Percentiles rank a stretch among this genome's conserved stretches.
Conservation (phyloP, 257 asterid genomes). For the Euphrasia confusa region DNA sequence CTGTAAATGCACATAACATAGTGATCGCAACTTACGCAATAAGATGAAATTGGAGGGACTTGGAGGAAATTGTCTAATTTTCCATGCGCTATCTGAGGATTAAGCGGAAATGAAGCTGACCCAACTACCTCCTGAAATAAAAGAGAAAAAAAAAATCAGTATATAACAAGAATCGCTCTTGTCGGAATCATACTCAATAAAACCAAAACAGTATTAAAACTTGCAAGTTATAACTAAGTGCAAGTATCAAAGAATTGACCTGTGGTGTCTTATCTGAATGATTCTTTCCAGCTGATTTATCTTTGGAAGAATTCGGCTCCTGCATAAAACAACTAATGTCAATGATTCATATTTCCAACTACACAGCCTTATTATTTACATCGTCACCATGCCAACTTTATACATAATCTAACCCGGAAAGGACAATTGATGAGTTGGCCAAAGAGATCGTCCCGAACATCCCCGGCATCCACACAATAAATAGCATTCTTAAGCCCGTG, state of each 20-base stretch:
- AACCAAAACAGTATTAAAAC: background rate
- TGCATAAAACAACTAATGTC: conserved; percentile 31
- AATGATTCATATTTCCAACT: background rate
- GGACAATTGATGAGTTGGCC: conserved; percentile 78
- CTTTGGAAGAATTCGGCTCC: conserved; percentile 73
- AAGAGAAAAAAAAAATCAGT: conserved; percentile 12
- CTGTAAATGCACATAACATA: conserved; percentile 14
- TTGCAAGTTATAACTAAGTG: conserved; percentile 16
- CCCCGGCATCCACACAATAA: conserved; percentile 50
- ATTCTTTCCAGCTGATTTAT: conserved; percentile 50
- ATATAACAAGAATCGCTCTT: background rate
- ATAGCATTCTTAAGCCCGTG: conserved; percentile 80
- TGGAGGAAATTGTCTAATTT: conserved; percentile 74
- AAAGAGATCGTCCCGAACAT: conserved; percentile 71
- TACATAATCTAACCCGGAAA: conserved; percentile 58
- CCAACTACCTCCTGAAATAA: conserved; percentile 48
- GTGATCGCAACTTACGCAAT: conserved; percentile 60
- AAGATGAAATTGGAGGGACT: conserved; percentile 73
- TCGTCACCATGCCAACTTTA: background rate
- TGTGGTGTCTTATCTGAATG: conserved; percentile 51
- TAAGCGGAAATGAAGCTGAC: conserved; percentile 56
- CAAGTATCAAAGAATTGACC: conserved; percentile 36
- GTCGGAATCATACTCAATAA: conserved; percentile 2
- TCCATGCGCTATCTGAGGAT: conserved; percentile 47
- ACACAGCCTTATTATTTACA: conserved; percentile 1